These are phyloP conservation scores for Alternaria brassicae DNA, from an alignment of 2,329 filamentous ascomycete species.

Conservation along the genomic window DNA sequence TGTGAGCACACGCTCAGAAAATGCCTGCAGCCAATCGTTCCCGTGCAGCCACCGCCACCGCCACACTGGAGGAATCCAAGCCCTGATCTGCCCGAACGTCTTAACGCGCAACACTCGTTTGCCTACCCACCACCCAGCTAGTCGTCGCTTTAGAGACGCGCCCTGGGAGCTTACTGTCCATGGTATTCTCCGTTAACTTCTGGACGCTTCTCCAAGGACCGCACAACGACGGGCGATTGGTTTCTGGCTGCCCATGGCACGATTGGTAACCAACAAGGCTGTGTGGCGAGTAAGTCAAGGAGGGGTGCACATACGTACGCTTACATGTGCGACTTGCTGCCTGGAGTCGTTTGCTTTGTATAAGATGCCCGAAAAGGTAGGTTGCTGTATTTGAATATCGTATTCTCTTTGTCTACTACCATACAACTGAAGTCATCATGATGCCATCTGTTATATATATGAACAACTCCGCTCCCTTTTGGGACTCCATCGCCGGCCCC, in stretches of 20 bases:
- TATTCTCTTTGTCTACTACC: conserved; percentile 13
- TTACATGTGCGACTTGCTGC: conserved; percentile 41
- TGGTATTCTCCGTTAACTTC: conserved; percentile 35
- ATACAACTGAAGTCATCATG: conserved; percentile 14
- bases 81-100: conserved; percentile 20
- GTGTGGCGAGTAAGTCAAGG: conserved; percentile 32
- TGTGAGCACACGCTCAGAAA: neutral
- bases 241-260: conserved; percentile 5
- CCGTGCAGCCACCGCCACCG: conserved; percentile 24
- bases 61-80: conserved; percentile 32
- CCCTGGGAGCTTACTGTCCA: conserved; percentile 26
- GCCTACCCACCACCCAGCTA: conserved; percentile 27
- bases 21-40: conserved; percentile 9
- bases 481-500: conserved; percentile 62
- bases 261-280: conserved; percentile 9
- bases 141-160: conserved; percentile 23
- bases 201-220: conserved; percentile 15
- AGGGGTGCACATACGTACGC: conserved; percentile 36
- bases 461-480: conserved; percentile 62
- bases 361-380: conserved; percentile 31
- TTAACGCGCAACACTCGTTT: conserved; percentile 38
- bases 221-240: conserved; percentile 28
- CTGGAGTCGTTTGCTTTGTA: conserved; percentile 31
- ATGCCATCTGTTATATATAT: conserved; percentile 64
- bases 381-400: conserved; percentile 12